Evolutionary conservation across 2,329 filamentous ascomycete species (phyloP).

Genomic region (Shiraia sp.): DNA sequence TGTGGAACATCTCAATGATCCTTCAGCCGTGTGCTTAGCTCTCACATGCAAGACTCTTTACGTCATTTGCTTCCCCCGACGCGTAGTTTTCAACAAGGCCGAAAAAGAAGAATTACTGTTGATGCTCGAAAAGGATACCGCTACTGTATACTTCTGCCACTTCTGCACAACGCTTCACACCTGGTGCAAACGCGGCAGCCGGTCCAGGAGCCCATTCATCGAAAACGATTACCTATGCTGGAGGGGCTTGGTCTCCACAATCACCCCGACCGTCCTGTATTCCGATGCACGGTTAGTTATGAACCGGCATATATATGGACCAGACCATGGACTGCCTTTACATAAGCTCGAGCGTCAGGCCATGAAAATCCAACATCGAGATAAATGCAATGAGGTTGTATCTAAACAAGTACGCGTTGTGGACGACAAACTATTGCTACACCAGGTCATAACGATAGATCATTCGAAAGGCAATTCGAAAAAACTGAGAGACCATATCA

Average conservation of each 20-base stretch:
- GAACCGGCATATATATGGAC: constrained; percentile 23
- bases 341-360: constrained; percentile 8
- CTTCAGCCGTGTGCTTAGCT: too few relatives aligned
- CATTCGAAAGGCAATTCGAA: constrained; percentile 12
- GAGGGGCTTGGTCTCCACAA: too few relatives aligned
- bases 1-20: too few relatives aligned
- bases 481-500: not conserved
- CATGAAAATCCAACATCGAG: not conserved
- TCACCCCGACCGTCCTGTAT: constrained; percentile 10
- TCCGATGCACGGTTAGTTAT: constrained; percentile 22
- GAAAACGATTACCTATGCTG: constrained; percentile 9
- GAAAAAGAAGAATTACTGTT: constrained; percentile 19
- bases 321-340: constrained; percentile 14
- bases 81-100: not conserved
- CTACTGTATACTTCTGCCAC: constrained; percentile 20
- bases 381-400: constrained; percentile 2
- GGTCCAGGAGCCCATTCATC: constrained; percentile 4
- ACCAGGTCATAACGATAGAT: constrained; percentile 10
- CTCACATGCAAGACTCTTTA: too few relatives aligned
- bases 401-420: constrained; percentile 18
- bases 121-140: constrained; percentile 16
- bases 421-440: constrained; percentile 19
- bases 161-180: constrained; percentile 22
- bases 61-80: too few relatives aligned
- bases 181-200: constrained; percentile 19